Base-by-base conservation (phyloP, 495 filamentous ascomycete genomes). In the Aspergillus panamensis region DNA sequence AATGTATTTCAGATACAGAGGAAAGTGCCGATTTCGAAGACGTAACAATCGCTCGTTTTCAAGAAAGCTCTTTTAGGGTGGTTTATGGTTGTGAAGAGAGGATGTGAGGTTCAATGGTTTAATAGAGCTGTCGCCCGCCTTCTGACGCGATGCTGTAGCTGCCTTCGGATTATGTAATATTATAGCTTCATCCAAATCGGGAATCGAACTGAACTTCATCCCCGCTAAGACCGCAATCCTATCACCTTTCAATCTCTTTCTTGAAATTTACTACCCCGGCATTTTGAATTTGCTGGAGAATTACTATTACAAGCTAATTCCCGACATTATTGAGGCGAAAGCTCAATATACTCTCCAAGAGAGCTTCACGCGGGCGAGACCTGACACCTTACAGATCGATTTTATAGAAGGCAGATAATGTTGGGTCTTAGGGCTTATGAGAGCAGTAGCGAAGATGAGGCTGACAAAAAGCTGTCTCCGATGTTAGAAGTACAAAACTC, bases 361-460 rank as follows among this genome's bases (percentile, higher is more conserved):
- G n/a, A n/a, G n/a, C n/a, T n/a, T n/a, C 25, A 5, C 25, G 5
- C 5, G 25, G 25, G 25, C 25, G 25, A 25, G 25, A 25, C 25
- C 25, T 25, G 25, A 25, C 25, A 25, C 25, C 25, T 25, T 25
- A 25, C 5, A 25, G 5, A 5, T 5, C 25, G 5, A 25, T 2
- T 25, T 25, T 25, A 3, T 39, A n/a, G 1, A 5, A 39, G 3
- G 35, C 35, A n/a, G 30, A 48, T 32, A 49, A 92, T 91, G 88
- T 79, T 80, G 35, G 83, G 80, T 13, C 80, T 94, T 3, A 87
- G 84, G 9, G 77, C 72, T 47, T 94, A 94, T 69, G 85, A 82
- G 29, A 92, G 88, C 70, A 92, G 89, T 66, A 88, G 89, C 57
- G 89, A 91, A 45, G 89, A 90, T 37, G 84, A 87, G 37, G 75